phyloP scores from a whole-genome alignment of 2,329 filamentous ascomycete species.

The Trichophyton benhamiae region DNA sequence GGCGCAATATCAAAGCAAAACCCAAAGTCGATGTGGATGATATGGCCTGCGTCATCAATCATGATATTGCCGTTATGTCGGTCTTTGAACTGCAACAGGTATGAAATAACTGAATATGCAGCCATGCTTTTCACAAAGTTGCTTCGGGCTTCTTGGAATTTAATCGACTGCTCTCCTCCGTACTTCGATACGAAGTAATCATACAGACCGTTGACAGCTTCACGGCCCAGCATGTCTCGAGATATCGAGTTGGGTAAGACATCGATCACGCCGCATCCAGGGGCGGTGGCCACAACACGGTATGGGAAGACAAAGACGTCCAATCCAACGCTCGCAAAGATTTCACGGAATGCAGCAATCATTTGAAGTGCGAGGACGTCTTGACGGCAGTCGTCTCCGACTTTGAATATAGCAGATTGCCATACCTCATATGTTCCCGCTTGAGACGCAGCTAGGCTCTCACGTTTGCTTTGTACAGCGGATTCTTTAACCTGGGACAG shows the following conservation, averaged over 20 bases:
- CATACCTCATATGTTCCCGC: conserved; percentile 69
- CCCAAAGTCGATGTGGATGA: conserved; percentile 96
- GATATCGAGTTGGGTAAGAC: conserved; percentile 96
- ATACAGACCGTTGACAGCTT: conserved; percentile 94
- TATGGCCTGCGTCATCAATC: conserved; percentile 94
- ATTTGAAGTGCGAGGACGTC: conserved; percentile 94
- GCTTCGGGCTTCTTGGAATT: conserved; percentile 85
- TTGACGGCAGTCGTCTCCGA: conserved; percentile 95
- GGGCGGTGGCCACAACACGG: conserved; percentile 90
- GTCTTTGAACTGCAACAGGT: conserved; percentile 96
- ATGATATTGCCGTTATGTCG: conserved; percentile 99
- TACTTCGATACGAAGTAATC: conserved; percentile 98
- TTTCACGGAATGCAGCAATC: conserved; percentile 93
- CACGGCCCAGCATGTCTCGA: conserved; percentile 93
- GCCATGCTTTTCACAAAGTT: conserved; percentile 99
- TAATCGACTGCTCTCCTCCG: conserved; percentile 85
- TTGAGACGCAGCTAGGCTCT: neutral
- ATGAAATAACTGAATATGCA: conserved; percentile 93
- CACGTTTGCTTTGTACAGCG: conserved; percentile 10
- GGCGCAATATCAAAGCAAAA: conserved; percentile 99
- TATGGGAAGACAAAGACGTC: conserved; percentile 97
- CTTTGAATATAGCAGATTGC: conserved; percentile 99
- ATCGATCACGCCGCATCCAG: conserved; percentile 95
- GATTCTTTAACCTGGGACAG: conserved; percentile 5
- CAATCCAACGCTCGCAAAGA: conserved; percentile 87